These are phyloP conservation scores for Wickerhamomyces kurtzmanii DNA, from an alignment of 805 yeast genomes.

Conservation along the genomic window DNA sequence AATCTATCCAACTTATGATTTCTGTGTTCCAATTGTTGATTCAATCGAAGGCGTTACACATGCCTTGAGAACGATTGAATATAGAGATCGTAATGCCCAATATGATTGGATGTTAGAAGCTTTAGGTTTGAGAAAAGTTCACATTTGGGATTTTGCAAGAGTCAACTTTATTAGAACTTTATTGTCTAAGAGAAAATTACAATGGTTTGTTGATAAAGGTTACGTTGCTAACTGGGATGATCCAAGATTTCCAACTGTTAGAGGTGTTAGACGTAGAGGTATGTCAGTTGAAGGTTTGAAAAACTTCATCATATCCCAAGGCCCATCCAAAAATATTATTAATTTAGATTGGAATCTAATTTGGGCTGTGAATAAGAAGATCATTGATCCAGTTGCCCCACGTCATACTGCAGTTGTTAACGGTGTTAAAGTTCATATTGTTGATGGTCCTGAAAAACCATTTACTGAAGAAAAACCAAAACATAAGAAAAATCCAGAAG, in stretches of 20 bases:
- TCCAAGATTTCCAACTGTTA: conserved; percentile 98
- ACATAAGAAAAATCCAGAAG: conserved; percentile 90
- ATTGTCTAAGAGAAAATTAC: conserved; percentile 93
- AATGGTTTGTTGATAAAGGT: conserved; percentile 95
- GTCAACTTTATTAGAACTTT: conserved; percentile 94
- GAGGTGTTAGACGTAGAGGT: conserved; percentile 99
- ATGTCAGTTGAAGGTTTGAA: conserved; percentile 97
- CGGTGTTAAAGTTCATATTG: conserved; percentile 60
- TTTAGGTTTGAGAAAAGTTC: conserved; percentile 78
- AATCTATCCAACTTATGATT: conserved; percentile 96
- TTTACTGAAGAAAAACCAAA: conserved; percentile 69
- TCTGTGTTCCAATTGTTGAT: conserved; percentile 97
- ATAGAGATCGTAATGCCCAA: conserved; percentile 97
- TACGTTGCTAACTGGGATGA: conserved; percentile 95
- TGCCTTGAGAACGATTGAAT: conserved; percentile 95
- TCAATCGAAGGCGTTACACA: conserved; percentile 96
- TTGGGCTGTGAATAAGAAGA: conserved; percentile 96
- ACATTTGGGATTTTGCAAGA: conserved; percentile 97
- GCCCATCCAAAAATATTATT: conserved; percentile 95
- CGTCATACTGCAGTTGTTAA: conserved; percentile 81
- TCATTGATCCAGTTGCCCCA: conserved; percentile 95
- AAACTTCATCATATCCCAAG: conserved; percentile 89
- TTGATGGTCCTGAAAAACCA: conserved; percentile 59
- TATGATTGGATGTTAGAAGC: conserved; percentile 92
- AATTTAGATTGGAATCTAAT: conserved; percentile 96